These are phyloP conservation scores for Sanghuangporus weigelae DNA, from an alignment of 1,284 basidiomycete genomes.

Conservation along the genomic window DNA sequence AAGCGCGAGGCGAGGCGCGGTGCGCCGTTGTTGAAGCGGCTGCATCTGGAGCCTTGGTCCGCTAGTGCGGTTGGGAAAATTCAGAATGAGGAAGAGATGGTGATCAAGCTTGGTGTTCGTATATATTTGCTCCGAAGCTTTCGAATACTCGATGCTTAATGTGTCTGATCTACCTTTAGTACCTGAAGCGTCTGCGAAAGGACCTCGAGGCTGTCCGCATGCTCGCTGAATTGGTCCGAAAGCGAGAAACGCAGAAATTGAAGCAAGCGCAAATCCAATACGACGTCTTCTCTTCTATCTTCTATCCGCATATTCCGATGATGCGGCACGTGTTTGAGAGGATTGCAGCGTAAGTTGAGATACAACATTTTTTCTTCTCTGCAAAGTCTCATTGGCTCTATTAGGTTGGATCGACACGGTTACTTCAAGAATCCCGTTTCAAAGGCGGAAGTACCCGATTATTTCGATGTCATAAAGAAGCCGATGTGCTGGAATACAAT, in stretches of 20 bases:
- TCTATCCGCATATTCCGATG: conserved; percentile 64
- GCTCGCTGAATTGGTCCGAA: conserved; percentile 69
- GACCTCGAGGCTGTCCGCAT: conserved; percentile 77
- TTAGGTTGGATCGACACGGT: conserved; percentile 71
- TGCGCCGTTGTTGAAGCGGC: conserved; percentile 87
- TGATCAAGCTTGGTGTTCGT: conserved; percentile 76
- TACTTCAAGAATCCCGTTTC: conserved; percentile 84
- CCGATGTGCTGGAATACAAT: conserved; percentile 92
- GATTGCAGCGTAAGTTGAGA: conserved; percentile 57
- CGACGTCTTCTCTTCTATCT: conserved; percentile 53
- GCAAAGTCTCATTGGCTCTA: background rate
- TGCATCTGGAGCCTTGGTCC: conserved; percentile 98
- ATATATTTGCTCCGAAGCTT: conserved; percentile 5
- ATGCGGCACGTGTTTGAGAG: conserved; percentile 67
- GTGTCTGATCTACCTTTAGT: conserved; percentile 33
- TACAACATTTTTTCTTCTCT: no score
- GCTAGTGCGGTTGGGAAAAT: conserved; percentile 58
- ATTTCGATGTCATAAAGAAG: conserved; percentile 79
- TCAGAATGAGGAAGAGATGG: conserved; percentile 79
- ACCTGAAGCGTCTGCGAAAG: conserved; percentile 63
- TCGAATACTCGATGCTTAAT: conserved; percentile 11
- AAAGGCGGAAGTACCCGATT: conserved; percentile 80
- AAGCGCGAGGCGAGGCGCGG: conserved; percentile 92
- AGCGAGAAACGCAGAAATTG: conserved; percentile 83
- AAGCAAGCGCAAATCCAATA: conserved; percentile 70